Evolutionary conservation across 2,329 filamentous ascomycete species (phyloP).

Genomic region (Aspergillus fructus): DNA sequence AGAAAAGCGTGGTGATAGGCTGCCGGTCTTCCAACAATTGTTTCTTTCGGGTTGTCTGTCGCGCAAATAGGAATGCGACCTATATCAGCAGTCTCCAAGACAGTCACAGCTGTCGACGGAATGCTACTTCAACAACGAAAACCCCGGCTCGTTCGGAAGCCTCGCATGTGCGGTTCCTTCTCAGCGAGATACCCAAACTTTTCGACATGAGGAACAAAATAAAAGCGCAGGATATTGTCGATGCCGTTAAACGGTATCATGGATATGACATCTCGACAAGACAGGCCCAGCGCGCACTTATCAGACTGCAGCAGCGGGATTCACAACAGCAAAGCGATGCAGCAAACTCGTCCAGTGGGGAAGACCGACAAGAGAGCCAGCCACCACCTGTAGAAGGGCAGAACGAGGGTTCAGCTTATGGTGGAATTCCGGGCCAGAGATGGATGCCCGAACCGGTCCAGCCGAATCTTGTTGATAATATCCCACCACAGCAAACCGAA

Average conservation of each 20-base stretch:
- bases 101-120: conserved; percentile 37
- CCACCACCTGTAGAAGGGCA: conserved; percentile 27
- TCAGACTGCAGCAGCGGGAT: conserved; percentile 33
- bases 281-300: conserved; percentile 40
- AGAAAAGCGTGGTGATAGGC: conserved; percentile 42
- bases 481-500: conserved; percentile 21
- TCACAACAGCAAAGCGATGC: conserved; percentile 23
- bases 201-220: conserved; percentile 40
- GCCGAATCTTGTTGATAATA: conserved; percentile 28
- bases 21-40: conserved; percentile 40
- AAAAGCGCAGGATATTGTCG: conserved; percentile 39
- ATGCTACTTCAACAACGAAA: conserved; percentile 27
- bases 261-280: conserved; percentile 41
- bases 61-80: conserved; percentile 41
- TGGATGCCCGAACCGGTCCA: conserved; percentile 34
- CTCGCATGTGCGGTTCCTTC: conserved; percentile 41
- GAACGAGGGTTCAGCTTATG: conserved; percentile 26
- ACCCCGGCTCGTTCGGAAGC: conserved; percentile 41
- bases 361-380: conserved; percentile 26
- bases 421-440: conserved; percentile 29
- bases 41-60: conserved; percentile 42
- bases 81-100: conserved; percentile 43
- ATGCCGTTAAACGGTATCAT: conserved; percentile 42
- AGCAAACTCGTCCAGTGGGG: conserved; percentile 22
- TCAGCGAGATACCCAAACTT: conserved; percentile 40